Evolutionary conservation across 768 basidiomycete genomes (phyloP), one percentile per base, ranked within the genome.

Genomic region (Hypsizygus marmoreus): DNA sequence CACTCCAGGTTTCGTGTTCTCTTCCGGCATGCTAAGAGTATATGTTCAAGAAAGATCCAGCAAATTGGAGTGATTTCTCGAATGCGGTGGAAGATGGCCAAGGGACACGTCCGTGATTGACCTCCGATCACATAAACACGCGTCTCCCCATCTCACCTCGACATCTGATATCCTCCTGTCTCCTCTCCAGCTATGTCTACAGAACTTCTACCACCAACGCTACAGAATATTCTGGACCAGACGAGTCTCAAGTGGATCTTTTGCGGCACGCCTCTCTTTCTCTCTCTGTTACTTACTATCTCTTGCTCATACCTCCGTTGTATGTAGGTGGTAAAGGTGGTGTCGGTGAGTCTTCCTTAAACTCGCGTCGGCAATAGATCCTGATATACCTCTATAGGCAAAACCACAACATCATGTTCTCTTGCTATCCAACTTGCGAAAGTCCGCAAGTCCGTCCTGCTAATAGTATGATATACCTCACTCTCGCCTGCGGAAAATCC

Each of bases 321-420:
- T 43, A 40, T 49, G 53, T 60, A 97, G 94, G 95, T 76, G 95
- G 95, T 42, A 98, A 97, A 80, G 97, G 92, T 69, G 97, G 95
- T 75, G 97, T 98, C 53, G 93, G 95, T 88, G 65, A 67, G 88
- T 73, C 53, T 17, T 32, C 4, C 30, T 41, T 20, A 13, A 20
- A 11, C 23, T 16, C 16, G 20, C 25, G 10, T 35, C 12, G 32
- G 20, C 20, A n/a, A 6, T 12, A 34, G 11, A 22, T 26, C 35
- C 19, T 35, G 4, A 14, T 34, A 25, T 51, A 26, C 24, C 41
- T 49, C 30, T 26, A 43, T 62, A 92, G 95, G 95, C 44, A 99
- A 99, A 77, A 99, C 97, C 2, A 98, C 97, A 0, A 97, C 97
- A 4, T 95, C 93, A 9, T 98, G 95, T 66, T 95, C 93, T 3